These are phyloP conservation scores for Leccinum colubrinum DNA, from an alignment of 1,284 basidiomycete genomes.

Conservation along the genomic window DNA sequence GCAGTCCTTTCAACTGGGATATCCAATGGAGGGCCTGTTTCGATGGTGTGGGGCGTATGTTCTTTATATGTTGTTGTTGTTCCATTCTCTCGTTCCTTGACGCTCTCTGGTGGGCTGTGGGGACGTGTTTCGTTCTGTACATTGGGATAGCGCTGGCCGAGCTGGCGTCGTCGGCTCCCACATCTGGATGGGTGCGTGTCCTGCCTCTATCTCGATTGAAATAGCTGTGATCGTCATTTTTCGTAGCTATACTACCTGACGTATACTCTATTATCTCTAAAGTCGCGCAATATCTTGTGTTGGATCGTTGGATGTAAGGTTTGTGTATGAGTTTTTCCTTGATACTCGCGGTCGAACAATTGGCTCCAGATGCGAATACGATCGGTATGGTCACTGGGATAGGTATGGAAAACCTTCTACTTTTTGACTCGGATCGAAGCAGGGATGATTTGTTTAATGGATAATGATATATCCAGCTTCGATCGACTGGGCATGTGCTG, in stretches of 20 bases:
- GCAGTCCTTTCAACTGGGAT: slow-evolving; percentile 39
- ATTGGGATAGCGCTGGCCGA: slow-evolving; percentile 72
- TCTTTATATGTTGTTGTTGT: not conserved
- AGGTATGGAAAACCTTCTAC: slow-evolving; percentile 6
- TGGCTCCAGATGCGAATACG: slow-evolving; percentile 35
- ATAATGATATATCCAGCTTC: slow-evolving; percentile 29
- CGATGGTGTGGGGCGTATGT: slow-evolving; percentile 47
- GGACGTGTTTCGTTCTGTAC: slow-evolving; percentile 47
- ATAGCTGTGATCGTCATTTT: not conserved
- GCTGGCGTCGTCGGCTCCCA: slow-evolving; percentile 69
- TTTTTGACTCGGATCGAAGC: not conserved
- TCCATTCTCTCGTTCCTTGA: not conserved
- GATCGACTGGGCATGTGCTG: slow-evolving; percentile 39
- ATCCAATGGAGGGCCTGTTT: slow-evolving; percentile 44
- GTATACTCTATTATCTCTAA: slow-evolving; percentile 32
- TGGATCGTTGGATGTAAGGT: slow-evolving; percentile 43
- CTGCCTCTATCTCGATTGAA: not conserved
- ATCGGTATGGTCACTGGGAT: slow-evolving; percentile 38
- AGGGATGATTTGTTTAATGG: not conserved
- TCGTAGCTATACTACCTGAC: slow-evolving; percentile 40
- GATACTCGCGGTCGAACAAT: not conserved
- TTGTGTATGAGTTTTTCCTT: not conserved
- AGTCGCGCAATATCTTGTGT: slow-evolving; percentile 27
- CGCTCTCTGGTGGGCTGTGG: slow-evolving; percentile 33
- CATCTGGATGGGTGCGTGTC: slow-evolving; percentile 40